Percentiles rank a stretch among this genome's conserved stretches.
Conservation (phyloP, 257 asterid species). For the Solanum habrochaites region DNA sequence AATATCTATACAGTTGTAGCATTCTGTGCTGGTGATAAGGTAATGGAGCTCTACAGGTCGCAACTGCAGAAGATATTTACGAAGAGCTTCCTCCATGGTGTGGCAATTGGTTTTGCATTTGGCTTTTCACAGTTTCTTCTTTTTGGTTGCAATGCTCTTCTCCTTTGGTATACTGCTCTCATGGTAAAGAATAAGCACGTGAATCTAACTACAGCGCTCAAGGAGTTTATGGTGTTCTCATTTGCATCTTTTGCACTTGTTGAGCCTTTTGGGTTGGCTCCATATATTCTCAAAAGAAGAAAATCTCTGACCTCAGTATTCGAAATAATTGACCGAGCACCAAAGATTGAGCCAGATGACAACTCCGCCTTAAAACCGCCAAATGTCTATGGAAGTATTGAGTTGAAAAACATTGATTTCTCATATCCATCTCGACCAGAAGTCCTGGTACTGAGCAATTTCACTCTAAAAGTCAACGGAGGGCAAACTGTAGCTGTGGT, state of each 20-base stretch:
- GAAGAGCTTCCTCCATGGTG: conserved; percentile 91
- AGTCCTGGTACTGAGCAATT: conserved; percentile 89
- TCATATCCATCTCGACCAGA: conserved; percentile 94
- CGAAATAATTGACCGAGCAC: conserved; percentile 87
- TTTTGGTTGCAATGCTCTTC: conserved; percentile 93
- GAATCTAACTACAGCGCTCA: conserved; percentile 68
- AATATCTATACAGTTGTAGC: conserved; percentile 96
- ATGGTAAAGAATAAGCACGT: conserved; percentile 55
- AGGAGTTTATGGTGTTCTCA: conserved; percentile 97
- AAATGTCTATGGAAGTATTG: conserved; percentile 96
- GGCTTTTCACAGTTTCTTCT: conserved; percentile 98
- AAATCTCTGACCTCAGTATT: conserved; percentile 82
- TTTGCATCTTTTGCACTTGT: conserved; percentile 97
- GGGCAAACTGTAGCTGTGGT: conserved; percentile 97
- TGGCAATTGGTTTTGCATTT: conserved; percentile 95
- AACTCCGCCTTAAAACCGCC: conserved; percentile 87
- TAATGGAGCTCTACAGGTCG: conserved; percentile 90
- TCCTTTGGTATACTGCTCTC: conserved; percentile 91
- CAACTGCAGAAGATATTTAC: conserved; percentile 78
- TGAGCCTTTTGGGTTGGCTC: conserved; percentile 99
- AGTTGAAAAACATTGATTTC: conserved; percentile 78
- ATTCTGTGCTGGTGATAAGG: conserved; percentile 97
- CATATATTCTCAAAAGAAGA: conserved; percentile 88
- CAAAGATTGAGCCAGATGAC: conserved; percentile 95
- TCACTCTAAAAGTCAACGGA: conserved; percentile 89